Base-by-base conservation (phyloP, 2,329 filamentous ascomycete species). In the Ophiostoma australiae region DNA sequence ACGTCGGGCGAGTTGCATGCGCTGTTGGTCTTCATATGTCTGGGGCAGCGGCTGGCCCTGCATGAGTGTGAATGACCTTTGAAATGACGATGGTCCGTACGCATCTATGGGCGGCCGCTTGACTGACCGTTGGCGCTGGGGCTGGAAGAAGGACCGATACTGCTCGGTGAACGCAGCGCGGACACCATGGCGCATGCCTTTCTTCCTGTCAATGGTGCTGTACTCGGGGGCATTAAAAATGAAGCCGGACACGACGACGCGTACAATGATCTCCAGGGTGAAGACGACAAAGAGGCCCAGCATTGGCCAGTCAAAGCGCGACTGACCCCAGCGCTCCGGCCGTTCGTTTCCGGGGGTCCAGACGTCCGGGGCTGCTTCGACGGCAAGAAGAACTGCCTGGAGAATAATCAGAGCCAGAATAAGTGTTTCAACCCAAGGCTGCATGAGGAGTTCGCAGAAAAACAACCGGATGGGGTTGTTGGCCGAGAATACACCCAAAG, bases 191-290 rank as follows among this genome's bases (percentile, higher is more conserved):
- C 87, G 88, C 11, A 97, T 81, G 13, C 93, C 92, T 41, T 90
- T 84, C 74, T 90, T 87, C 70, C 92, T 87, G 79, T 96, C 91
- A 73, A 96, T 91, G 5, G 93, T 96, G 79, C 92, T 97, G 79
- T 97, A 97, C 78, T 97, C 94, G 10, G 88, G 83, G 1, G 95
- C 91, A 77, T 99, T 99, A 74, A 97, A 83, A 41, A 99, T 84
- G 76, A 99, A 91, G 0, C 95, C 96, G 0, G 95, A 99, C 0
- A 99, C 96, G 72, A 99, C 90, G 61, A 94, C 90, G 70, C 94
- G 91, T 73, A 92, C 89, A 70, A 90, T 82, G 48, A 96, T 85
- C 79, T 99, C 96, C 31, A 96, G 77, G 0, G 94, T 97, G 78
- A 98, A 99, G 68, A 99, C 86, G 72, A 91, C 83, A 79, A 99